Evolutionary conservation across 2,329 filamentous ascomycete species (phyloP), one percentile per base, ranked within the genome.

Genomic region (Aschersonia sp.): DNA sequence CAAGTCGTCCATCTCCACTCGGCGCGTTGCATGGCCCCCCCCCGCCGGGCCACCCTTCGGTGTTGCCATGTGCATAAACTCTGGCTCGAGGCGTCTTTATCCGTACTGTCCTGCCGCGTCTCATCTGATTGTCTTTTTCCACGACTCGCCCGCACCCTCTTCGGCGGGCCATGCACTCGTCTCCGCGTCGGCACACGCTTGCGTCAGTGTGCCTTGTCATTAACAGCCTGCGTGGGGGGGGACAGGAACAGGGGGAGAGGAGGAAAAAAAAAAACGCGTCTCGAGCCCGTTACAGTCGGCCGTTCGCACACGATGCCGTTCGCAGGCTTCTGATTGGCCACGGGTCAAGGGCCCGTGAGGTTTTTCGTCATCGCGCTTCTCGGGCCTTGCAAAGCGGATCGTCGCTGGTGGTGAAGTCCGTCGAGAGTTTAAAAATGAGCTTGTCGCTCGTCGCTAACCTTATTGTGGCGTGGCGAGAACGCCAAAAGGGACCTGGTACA

Each of bases 301-400:
- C 45, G 43, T 40, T 52, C 45, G 48, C 47, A 49, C 54, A 56
- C 55, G 48, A 51, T 51, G 51, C 47, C 30, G 29, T 47, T 45
- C 35, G 31, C 43, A 4, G 45, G 43, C 46, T 20, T 53, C 46
- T 56, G 43, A 56, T 50, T 56, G 55, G 55, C 44, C 47, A 20
- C 20, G 20, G 20, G 20, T 28, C 47, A 20, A 30, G 43, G 42
- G 30, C 12, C 4, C 9, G 42, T 35, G 12, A 38, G 35, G 12
- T 12, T 20, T 20, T 20, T 29, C 40, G 31, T 43, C 31, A 30
- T 47, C 30, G 20, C 28, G 42, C 31, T n/a, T 46, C 45, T 52
- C 51, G 45, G 46, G 48, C 47, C 49, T 51, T 48, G 43, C 12
- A 51, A 52, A 47, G 47, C 53, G 52, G 51, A 48, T 42, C 41